Evolutionary conservation across 768 basidiomycete species (phyloP).

Genomic region (Phlebiopsis gigantea): DNA sequence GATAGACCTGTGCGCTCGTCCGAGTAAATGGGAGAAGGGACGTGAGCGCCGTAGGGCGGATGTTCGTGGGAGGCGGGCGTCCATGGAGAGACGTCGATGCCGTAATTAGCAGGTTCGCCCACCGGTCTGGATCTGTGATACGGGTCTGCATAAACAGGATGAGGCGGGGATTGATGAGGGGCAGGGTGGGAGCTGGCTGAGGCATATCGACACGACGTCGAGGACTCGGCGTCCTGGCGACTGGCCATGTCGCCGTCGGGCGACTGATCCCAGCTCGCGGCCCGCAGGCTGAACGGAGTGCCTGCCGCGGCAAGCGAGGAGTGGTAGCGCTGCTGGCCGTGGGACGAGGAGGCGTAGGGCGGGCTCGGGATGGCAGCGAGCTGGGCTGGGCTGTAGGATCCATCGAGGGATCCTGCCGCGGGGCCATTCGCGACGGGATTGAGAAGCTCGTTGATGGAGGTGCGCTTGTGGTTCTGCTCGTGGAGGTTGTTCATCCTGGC

Average conservation of each 20-base stretch:
- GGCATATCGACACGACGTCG: constrained; percentile 30
- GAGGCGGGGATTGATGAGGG: constrained; percentile 8
- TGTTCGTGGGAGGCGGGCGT: constrained; percentile 30
- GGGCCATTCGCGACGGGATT: constrained; percentile 39
- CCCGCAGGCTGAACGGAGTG: constrained; percentile 47
- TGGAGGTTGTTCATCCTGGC: constrained; percentile 37
- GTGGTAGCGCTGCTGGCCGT: constrained; percentile 19
- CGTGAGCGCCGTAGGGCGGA: constrained; percentile 36
- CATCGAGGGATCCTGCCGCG: constrained; percentile 22
- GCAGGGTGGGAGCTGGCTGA: constrained; percentile 21
- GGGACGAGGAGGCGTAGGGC: constrained; percentile 22
- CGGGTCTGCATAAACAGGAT: constrained; percentile 23
- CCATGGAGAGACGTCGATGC: constrained; percentile 18
- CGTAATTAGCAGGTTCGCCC: constrained; percentile 21
- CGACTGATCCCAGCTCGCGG: constrained; percentile 51
- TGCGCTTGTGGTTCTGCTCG: constrained; percentile 40
- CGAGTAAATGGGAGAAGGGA: constrained; percentile 44
- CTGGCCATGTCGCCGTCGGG: constrained; percentile 32
- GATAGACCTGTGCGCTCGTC: constrained; percentile 54
- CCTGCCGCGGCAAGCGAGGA: constrained; percentile 16
- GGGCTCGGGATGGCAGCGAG: constrained; percentile 17
- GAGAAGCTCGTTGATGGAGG: constrained; percentile 45
- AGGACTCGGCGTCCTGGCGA: constrained; percentile 28
- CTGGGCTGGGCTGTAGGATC: constrained; percentile 26
- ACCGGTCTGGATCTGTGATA: constrained; percentile 17